Conservation (phyloP, 768 basidiomycete genomes). For the Lyophyllum semitale region DNA sequence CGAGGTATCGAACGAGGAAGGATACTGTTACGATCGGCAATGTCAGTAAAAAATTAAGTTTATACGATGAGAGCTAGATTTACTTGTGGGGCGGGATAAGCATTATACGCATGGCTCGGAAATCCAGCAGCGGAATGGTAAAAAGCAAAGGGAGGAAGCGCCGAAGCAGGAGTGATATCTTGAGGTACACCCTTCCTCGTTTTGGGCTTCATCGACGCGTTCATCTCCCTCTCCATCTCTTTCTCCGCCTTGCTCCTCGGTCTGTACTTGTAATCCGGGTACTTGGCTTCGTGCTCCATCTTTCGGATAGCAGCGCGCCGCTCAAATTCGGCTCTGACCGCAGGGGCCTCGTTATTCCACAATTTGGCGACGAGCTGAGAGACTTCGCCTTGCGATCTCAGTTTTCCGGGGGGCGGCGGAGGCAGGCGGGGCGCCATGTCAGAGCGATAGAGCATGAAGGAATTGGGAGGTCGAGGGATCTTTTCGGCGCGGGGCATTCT, state of each 20-base stretch:
- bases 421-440: background rate
- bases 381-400: conserved; percentile 1
- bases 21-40: background rate
- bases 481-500: background rate
- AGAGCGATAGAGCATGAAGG: conserved; percentile 6
- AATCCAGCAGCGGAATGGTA: background rate
- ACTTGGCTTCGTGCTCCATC: conserved; percentile 3
- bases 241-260: conserved; percentile 3
- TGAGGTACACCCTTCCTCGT: background rate
- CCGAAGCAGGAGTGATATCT: background rate
- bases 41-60: background rate
- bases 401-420: background rate
- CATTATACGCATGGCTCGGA: background rate
- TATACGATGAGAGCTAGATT: background rate
- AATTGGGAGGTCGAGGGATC: conserved; percentile 3
- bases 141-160: background rate
- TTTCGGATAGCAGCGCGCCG: conserved; percentile 2
- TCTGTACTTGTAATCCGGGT: conserved; percentile 8
- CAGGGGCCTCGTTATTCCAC: conserved; percentile 5
- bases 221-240: background rate
- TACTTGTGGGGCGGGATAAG: background rate
- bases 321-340: conserved; percentile 3
- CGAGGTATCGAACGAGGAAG: background rate
- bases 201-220: background rate
- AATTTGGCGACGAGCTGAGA: conserved; percentile 3